A percentile compares a stretch with the other conserved stretches of the same genome.
These are phyloP conservation scores for Syzygium grande DNA, from an alignment of 345 rosid species.

Conservation along the genomic window DNA sequence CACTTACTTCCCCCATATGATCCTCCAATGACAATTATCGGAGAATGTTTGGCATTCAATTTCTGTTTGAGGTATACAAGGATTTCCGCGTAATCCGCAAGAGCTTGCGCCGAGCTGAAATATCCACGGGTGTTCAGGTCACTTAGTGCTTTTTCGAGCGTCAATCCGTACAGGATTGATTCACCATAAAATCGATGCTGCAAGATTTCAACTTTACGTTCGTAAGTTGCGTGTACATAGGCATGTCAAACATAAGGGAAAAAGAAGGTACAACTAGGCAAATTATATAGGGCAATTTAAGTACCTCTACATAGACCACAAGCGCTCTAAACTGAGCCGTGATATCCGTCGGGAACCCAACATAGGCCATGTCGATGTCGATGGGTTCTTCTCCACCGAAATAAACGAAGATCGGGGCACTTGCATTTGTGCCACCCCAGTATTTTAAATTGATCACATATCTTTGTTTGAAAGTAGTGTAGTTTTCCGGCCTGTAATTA, in stretches of 20 bases:
- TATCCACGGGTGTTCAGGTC: neutral
- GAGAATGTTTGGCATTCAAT: neutral
- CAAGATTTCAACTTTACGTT: too few relatives aligned
- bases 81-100: neutral
- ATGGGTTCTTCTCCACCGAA: conserved; percentile 30
- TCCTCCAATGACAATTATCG: neutral
- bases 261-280: too few relatives aligned
- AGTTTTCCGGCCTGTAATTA: too few relatives aligned
- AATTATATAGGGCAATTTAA: too few relatives aligned
- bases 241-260: too few relatives aligned
- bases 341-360: conserved; percentile 26
- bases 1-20: neutral
- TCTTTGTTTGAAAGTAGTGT: too few relatives aligned
- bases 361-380: conserved; percentile 6
- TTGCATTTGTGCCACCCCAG: too few relatives aligned
- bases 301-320: too few relatives aligned
- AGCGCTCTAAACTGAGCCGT: conserved; percentile 25
- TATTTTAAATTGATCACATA: too few relatives aligned
- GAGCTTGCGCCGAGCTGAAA: neutral
- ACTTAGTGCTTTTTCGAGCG: neutral
- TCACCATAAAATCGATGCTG: too few relatives aligned
- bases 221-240: too few relatives aligned
- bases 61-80: neutral
- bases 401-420: conserved; percentile 37
- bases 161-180: too few relatives aligned